phyloP scores from a whole-genome alignment of 2,329 filamentous ascomycete species.

The Sporothrix globosa region DNA sequence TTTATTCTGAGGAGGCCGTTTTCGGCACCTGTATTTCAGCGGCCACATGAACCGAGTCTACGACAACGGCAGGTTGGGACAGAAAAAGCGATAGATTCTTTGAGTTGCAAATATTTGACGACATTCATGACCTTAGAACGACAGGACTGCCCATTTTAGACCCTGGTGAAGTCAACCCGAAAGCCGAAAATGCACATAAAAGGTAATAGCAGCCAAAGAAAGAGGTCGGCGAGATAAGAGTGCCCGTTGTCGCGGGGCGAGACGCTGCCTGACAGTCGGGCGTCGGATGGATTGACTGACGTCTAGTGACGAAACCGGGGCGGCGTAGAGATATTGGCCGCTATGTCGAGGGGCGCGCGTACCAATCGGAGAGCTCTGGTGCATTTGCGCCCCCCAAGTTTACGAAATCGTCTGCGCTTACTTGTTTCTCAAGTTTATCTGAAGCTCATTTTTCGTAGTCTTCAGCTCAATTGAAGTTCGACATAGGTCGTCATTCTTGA shows the following conservation, averaged over 20 bases:
- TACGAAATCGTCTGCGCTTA: neutral
- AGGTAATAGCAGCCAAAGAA: neutral
- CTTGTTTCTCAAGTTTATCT: neutral
- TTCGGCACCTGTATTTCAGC: neutral
- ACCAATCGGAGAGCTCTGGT: neutral
- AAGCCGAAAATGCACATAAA: neutral
- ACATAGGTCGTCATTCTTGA: neutral
- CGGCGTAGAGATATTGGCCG: slow-evolving; percentile 22
- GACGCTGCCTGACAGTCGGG: neutral
- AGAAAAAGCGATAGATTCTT: slow-evolving; percentile 21
- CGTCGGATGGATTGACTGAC: neutral
- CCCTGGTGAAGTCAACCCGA: neutral
- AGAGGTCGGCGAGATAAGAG: neutral
- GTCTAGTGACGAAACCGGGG: slow-evolving; percentile 5
- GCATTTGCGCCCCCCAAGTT: neutral
- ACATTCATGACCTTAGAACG: slow-evolving; percentile 27
- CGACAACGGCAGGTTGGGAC: neutral
- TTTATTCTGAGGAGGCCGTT: slow-evolving; percentile 11
- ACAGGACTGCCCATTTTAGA: neutral
- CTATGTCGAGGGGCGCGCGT: neutral
- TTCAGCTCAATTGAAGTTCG: neutral
- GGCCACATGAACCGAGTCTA: slow-evolving; percentile 5
- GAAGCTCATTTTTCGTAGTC: neutral
- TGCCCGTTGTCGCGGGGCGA: neutral
- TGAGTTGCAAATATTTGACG: slow-evolving; percentile 26